Conservation (phyloP, 768 basidiomycete genomes). For the Boletus tomentosulus region DNA sequence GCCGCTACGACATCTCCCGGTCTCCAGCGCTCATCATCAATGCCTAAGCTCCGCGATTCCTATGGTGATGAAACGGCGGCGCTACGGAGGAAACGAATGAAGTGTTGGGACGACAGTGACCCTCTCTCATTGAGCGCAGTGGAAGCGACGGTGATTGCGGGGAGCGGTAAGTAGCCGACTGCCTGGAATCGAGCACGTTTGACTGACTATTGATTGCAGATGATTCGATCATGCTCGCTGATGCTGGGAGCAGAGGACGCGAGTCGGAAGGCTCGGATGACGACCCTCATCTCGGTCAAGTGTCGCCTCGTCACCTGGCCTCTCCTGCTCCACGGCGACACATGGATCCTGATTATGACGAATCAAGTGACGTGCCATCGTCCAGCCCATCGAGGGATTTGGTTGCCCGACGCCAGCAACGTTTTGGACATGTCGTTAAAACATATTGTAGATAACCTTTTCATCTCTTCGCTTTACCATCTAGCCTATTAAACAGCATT, state of each 20-base stretch:
- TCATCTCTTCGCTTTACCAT: slow-evolving; percentile 15
- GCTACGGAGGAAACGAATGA: slow-evolving; percentile 23
- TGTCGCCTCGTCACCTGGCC: slow-evolving; percentile 64
- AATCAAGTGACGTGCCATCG: slow-evolving; percentile 40
- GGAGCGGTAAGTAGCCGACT: slow-evolving; percentile 27
- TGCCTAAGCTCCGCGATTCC: slow-evolving; percentile 16
- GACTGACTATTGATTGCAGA: slow-evolving; percentile 30
- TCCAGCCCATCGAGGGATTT: slow-evolving; percentile 48
- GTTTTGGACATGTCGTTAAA: slow-evolving; percentile 18
- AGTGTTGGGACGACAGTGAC: slow-evolving; percentile 17
- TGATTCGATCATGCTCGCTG: slow-evolving; percentile 42
- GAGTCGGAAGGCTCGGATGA: slow-evolving; percentile 52
- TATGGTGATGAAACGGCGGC: slow-evolving; percentile 11
- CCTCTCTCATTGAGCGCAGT: slow-evolving; percentile 16
- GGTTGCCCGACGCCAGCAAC: slow-evolving; percentile 37
- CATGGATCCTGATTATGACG: slow-evolving; percentile 33
- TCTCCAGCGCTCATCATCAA: slow-evolving; percentile 27
- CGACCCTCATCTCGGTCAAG: slow-evolving; percentile 58
- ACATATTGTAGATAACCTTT: slow-evolving; percentile 5
- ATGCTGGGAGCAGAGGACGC: neutral
- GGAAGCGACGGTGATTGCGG: slow-evolving; percentile 31
- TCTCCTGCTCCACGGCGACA: slow-evolving; percentile 53
- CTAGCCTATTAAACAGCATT: slow-evolving; percentile 11
- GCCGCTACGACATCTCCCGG: slow-evolving; percentile 1
- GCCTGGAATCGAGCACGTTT: neutral